Conservation (phyloP, 176 grass and related monocot genomes). For the Triticum dicoccoides region DNA sequence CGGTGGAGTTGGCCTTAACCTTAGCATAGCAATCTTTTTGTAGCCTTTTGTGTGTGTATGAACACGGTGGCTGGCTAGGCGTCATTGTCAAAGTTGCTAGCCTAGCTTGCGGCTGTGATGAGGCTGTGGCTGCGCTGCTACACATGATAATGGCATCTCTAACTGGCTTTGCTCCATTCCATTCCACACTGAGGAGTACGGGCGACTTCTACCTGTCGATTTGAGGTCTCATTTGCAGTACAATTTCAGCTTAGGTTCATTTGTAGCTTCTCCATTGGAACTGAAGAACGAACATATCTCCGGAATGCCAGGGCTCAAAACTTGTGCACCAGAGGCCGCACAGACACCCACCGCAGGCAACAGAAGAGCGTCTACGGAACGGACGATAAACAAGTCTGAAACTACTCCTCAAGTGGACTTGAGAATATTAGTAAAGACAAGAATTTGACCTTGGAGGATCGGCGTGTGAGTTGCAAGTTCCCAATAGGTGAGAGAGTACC, state of each 20-base stretch:
- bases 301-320: background rate
- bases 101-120: background rate
- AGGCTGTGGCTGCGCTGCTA: background rate
- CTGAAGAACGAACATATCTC: background rate
- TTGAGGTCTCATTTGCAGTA: no score
- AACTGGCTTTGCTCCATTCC: background rate
- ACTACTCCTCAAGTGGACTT: no score
- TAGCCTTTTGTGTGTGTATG: background rate
- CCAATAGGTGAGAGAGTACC: conserved; percentile 20
- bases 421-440: background rate
- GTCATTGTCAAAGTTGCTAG: background rate
- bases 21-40: background rate
- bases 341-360: background rate
- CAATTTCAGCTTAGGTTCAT: background rate
- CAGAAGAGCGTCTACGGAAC: conserved; percentile 25
- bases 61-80: background rate
- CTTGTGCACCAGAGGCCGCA: background rate
- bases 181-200: background rate
- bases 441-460: conserved; percentile 28
- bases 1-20: no score
- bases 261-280: background rate
- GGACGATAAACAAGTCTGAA: conserved; percentile 4
- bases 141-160: background rate
- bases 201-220: no score
- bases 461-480: conserved; percentile 29